Base-by-base conservation (phyloP, 441 rosid species). In the Isatis lusitanica region DNA sequence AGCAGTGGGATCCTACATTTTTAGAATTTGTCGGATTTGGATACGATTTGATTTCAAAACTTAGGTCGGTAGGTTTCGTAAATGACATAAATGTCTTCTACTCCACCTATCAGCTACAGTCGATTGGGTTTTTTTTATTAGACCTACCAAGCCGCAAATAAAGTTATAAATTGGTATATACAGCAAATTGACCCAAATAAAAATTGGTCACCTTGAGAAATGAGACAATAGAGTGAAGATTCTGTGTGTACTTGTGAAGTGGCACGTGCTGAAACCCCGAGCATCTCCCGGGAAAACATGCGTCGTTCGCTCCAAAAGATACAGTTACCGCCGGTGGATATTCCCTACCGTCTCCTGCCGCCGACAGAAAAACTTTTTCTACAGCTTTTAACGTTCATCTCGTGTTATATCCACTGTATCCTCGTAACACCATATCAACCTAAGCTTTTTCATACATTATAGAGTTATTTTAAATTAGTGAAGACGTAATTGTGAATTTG, bases 221-320 rank as follows among this genome's bases (percentile, higher is more conserved):
- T 47, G 85, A 76, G 63, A 86, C 77, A 68, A 88, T 77, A 58
- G 78, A 76, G 66, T 35, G 83, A 66, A 88, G 89, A 72, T 88
- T 88, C 63, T 75, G 85, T 80, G 74, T 78, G 74, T 77, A 88
- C 57, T 88, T 88, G 53, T 42, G 52, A 52, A 88, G 71, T 16
- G 90, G 90, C 83, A 86, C 90, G 78, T 86, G 89, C 52, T 85
- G 93, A 80, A 86, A 85, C 15, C 81, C 87, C 17, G 83, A 80
- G 78, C 78, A 83, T 74, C 88, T 77, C 18, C 85, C 86, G 11
- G 87, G 84, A 36, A 84, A 75, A 74, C 86, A 84, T 36, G 90
- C 90, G 68, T 85, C 93, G 61, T 86, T 86, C 2, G 90, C 93
- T 30, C 93, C 90, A 39, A 86, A 86, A 78, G 86, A 86, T 26